These are phyloP conservation scores for Colletotrichum lini DNA, from an alignment of 2,329 filamentous ascomycete genomes.

Conservation along the genomic window DNA sequence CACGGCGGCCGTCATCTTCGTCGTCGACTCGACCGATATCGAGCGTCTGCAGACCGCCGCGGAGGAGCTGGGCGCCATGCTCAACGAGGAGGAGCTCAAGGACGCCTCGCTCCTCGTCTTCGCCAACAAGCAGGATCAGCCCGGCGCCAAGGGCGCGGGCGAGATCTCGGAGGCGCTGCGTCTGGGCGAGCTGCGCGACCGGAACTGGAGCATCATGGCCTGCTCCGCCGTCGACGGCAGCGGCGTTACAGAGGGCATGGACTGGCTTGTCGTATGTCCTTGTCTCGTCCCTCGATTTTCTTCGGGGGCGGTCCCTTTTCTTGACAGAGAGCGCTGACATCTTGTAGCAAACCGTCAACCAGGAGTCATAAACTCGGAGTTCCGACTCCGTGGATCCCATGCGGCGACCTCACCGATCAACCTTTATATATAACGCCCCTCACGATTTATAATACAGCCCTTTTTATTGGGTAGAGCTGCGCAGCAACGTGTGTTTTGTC, in stretches of 20 bases:
- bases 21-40: conserved; percentile 98
- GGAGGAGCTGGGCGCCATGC: conserved; percentile 93
- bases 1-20: conserved; percentile 98
- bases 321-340: conserved; percentile 18
- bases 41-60: conserved; percentile 92
- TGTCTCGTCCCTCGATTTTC: not conserved
- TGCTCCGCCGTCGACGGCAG: conserved; percentile 96
- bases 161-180: conserved; percentile 96
- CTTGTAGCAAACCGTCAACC: conserved; percentile 47
- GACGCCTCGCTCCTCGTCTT: conserved; percentile 95
- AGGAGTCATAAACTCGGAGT: conserved; percentile 40
- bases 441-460: conserved; percentile 37
- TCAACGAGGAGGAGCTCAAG: conserved; percentile 96
- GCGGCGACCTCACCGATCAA: conserved; percentile 17
- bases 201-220: conserved; percentile 99
- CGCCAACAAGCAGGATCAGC: conserved; percentile 99
- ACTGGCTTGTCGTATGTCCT: conserved; percentile 89
- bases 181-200: conserved; percentile 90
- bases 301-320: not conserved
- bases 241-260: conserved; percentile 97
- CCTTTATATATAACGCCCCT: conserved; percentile 37
- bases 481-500: conserved; percentile 34
- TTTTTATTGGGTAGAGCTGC: conserved; percentile 36
- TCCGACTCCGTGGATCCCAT: conserved; percentile 18
- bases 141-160: conserved; percentile 94